These are phyloP conservation scores for Saprolegnia diclina DNA, from an alignment of 352 stramenopile species.

Conservation along the genomic window DNA sequence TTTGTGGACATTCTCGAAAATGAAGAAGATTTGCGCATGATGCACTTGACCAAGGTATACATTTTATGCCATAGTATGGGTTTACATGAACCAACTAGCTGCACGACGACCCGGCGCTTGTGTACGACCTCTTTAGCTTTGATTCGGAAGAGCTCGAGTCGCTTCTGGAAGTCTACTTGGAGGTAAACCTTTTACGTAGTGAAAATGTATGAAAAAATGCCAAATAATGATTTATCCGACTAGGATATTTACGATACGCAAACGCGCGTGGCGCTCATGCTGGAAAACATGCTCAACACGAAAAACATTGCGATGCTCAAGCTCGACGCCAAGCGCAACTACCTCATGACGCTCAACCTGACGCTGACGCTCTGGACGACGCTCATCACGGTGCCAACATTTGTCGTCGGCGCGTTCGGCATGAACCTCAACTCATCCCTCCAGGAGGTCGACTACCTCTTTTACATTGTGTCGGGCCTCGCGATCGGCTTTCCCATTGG, in stretches of 20 bases:
- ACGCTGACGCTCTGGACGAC: slow-evolving; percentile 66
- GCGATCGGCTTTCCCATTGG: slow-evolving; percentile 44
- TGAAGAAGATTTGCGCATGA: slow-evolving; percentile 55
- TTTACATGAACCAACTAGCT: slow-evolving; percentile 28
- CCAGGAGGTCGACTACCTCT: slow-evolving; percentile 41
- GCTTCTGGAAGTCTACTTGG: slow-evolving; percentile 68
- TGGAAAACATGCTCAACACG: slow-evolving; percentile 68
- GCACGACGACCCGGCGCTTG: slow-evolving; percentile 44
- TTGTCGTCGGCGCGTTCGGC: slow-evolving; percentile 58
- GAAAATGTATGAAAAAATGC: not conserved
- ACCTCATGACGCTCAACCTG: slow-evolving; percentile 61
- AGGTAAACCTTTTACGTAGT: slow-evolving; percentile 28
- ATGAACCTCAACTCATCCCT: slow-evolving; percentile 66
- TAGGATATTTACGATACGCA: slow-evolving; percentile 74
- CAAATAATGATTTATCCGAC: not conserved
- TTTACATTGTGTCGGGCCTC: slow-evolving; percentile 50
- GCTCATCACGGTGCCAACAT: slow-evolving; percentile 54
- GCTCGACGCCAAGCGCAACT: slow-evolving; percentile 74
- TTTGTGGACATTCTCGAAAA: slow-evolving; percentile 64
- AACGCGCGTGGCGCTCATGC: slow-evolving; percentile 62
- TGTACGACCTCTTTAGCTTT: slow-evolving; percentile 56
- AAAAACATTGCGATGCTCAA: slow-evolving; percentile 72
- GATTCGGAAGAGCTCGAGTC: slow-evolving; percentile 71
- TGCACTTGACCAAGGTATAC: slow-evolving; percentile 56
- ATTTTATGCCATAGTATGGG: not conserved